Evolutionary conservation across 1,284 basidiomycete species (phyloP), one percentile per base, ranked within the genome.

Genomic region (Crucibulum parvulum): DNA sequence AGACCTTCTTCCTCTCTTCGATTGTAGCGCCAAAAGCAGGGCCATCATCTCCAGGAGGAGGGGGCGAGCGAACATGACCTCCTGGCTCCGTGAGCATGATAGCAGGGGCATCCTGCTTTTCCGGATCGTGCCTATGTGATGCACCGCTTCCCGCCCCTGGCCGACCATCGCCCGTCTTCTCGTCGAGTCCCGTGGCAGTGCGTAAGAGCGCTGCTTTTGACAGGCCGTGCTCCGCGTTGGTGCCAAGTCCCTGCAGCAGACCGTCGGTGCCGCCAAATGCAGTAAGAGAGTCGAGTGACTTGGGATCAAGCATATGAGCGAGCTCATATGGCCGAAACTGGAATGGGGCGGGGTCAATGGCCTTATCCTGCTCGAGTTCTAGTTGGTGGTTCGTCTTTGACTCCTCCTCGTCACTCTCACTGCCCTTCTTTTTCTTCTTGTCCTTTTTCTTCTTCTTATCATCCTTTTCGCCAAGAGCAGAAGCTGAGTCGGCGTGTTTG

Each of bases 231-330:
- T 83, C 81, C 6, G 79, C 72, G 67, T 91, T 78, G 1, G 93
- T 91, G 34, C 94, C 95, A 4, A 99, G 84, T 2, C 92, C 90
- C 6, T 80, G 75, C 18, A 97, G 73, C 15, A 99, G 71, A 8
- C 85, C 88, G 1, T 82, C 68, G 3, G 87, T 78, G 45, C 98
- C 97, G 34, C 96, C 96, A 55, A 98, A 82, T 13, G 78, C 78
- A 41, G 83, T 81, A 16, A 99, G 84, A 38, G 84, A 75, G 2
- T 90, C 84, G 7, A 96, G 69, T 62, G 79, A 87, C 78, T 96
- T 96, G 16, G 96, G 95, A 74, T 99, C 96, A 52, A 99, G 88
- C 52, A 99, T 86, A 62, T 89, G 86, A 18, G 95, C 95, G 6
- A 99, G 88, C 57, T 84, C 81, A 62, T 86, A 87, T 0, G 96